Conservation (phyloP, 352 stramenopile species). For the Thalassiosira exigua region DNA sequence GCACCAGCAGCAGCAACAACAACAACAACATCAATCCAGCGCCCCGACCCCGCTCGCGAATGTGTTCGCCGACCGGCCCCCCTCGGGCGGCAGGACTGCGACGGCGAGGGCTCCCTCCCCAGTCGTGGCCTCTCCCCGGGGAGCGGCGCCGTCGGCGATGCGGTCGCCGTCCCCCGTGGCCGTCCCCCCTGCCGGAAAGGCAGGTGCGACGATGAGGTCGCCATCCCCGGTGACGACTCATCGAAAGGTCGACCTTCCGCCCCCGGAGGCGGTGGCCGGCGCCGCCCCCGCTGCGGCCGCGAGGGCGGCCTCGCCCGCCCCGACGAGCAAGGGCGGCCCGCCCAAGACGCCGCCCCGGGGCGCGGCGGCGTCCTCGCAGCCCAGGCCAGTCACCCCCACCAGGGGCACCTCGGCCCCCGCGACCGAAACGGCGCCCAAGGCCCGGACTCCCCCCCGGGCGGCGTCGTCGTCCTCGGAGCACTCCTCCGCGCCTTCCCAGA, state of each 20-base stretch:
- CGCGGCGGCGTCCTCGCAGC: no score
- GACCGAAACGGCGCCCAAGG: neutral
- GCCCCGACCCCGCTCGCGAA: no score
- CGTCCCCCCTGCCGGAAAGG: no score
- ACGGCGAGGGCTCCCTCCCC: neutral
- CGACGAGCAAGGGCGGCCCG: no score
- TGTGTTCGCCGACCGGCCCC: neutral
- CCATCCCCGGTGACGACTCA: neutral
- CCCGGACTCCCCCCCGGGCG: no score
- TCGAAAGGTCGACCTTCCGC: no score
- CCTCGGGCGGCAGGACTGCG: neutral
- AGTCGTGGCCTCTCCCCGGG: neutral
- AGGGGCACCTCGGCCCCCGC: neutral
- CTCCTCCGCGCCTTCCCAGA: neutral
- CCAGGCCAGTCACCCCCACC: no score
- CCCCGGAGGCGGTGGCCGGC: no score
- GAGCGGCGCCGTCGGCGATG: neutral
- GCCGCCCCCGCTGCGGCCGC: neutral
- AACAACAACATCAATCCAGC: neutral
- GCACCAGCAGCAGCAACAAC: constrained; percentile 1
- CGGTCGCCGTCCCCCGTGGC: neutral
- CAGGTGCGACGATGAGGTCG: neutral
- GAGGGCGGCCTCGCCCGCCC: neutral
- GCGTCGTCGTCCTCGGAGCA: neutral
- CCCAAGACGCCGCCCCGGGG: neutral